These are phyloP conservation scores for Cryptococcus amylolentus DNA, from an alignment of 1,284 basidiomycete species.

Conservation along the genomic window DNA sequence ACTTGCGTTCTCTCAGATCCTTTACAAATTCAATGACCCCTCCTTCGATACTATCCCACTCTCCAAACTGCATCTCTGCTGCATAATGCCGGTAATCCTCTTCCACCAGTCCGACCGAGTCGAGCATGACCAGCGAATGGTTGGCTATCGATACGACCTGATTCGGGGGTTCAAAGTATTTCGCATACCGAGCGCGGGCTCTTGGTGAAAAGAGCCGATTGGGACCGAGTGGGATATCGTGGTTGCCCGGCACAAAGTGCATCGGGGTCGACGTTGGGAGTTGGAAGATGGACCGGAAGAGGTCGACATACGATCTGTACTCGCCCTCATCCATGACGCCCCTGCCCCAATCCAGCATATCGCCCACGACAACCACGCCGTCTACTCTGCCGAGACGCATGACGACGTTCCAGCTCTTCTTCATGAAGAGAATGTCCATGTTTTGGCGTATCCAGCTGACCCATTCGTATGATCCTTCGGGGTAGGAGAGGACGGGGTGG, in stretches of 20 bases:
- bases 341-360: constrained; percentile 70
- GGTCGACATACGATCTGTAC: constrained; percentile 59
- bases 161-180: constrained; percentile 52
- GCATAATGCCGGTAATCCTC: constrained; percentile 69
- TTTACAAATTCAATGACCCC: constrained; percentile 72
- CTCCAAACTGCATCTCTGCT: constrained; percentile 53
- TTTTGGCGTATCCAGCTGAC: constrained; percentile 54
- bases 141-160: constrained; percentile 55
- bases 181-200: constrained; percentile 61
- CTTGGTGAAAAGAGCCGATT: constrained; percentile 57
- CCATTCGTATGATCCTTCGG: constrained; percentile 42
- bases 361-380: constrained; percentile 73
- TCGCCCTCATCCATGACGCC: constrained; percentile 58
- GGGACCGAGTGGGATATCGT: constrained; percentile 71
- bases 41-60: constrained; percentile 58
- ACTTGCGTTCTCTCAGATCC: constrained; percentile 55
- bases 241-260: constrained; percentile 78
- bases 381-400: constrained; percentile 60
- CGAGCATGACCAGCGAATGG: constrained; percentile 68
- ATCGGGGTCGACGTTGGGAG: constrained; percentile 50
- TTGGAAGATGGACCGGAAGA: constrained; percentile 64
- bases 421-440: constrained; percentile 65
- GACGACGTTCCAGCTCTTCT: constrained; percentile 69
- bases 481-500: constrained; percentile 54
- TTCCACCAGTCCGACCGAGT: constrained; percentile 70